Evolutionary conservation across 495 filamentous ascomycete genomes (phyloP).

Genomic region (Penicillium cinerascens): DNA sequence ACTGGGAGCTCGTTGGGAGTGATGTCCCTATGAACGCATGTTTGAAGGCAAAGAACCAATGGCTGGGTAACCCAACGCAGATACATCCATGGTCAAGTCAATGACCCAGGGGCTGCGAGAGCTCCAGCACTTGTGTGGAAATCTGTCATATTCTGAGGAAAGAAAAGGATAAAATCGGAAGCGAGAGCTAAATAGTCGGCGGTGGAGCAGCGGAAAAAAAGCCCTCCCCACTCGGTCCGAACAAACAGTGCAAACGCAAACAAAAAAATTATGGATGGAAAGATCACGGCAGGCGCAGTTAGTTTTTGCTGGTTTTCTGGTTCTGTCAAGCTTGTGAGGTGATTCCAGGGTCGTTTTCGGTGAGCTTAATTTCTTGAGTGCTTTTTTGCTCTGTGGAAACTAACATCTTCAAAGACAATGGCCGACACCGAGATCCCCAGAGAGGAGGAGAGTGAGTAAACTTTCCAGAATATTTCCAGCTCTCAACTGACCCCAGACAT

Average conservation of each 20-base stretch:
- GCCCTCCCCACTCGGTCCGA: conserved; percentile 19
- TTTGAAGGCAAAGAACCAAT: conserved; percentile 1
- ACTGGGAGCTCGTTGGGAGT: conserved; percentile 1
- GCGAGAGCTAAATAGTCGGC: conserved; percentile 5
- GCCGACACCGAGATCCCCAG: conserved; percentile 32
- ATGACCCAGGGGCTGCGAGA: not conserved
- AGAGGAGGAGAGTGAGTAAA: conserved; percentile 39
- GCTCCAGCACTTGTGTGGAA: not conserved
- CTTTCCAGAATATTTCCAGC: not conserved
- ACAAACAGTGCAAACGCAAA: conserved; percentile 29
- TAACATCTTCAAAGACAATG: conserved; percentile 21
- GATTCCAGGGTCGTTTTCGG: not conserved
- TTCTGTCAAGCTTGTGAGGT: not conserved
- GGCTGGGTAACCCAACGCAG: not conserved
- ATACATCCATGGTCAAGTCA: conserved; percentile 1
- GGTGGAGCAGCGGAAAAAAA: conserved; percentile 8
- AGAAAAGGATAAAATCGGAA: conserved; percentile 6
- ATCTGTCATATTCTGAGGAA: not conserved
- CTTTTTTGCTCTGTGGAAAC: not conserved
- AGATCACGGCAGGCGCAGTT: conserved; percentile 1
- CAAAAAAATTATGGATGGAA: conserved; percentile 22
- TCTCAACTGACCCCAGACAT: conserved; percentile 6
- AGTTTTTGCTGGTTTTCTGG: conserved; percentile 17
- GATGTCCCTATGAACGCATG: conserved; percentile 7
- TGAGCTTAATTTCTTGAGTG: not conserved